phyloP scores from a whole-genome alignment of 345 rosid genomes.

The Durio zibethinus region DNA sequence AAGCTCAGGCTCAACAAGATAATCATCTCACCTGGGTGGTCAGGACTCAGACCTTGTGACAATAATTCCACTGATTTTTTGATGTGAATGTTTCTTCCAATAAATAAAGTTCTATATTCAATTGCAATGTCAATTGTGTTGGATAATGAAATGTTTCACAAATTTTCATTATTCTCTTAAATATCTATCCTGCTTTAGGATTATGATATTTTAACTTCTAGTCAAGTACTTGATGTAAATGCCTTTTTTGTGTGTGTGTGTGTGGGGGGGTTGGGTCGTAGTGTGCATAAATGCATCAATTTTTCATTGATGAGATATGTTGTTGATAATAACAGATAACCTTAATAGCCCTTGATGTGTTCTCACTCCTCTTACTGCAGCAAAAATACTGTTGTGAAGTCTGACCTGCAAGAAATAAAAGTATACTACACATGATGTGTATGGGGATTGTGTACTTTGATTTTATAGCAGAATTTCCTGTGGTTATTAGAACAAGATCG shows the following conservation, averaged over 20 bases:
- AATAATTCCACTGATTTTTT: neutral
- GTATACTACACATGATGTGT: too few species aligned
- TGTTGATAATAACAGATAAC: neutral
- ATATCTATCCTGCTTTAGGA: neutral
- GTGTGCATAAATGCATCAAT: neutral
- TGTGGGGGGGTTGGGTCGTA: neutral
- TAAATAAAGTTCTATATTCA: neutral
- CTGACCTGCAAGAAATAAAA: too few species aligned
- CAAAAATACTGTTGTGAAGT: too few species aligned
- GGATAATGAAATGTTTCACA: neutral
- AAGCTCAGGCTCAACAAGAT: slow-evolving; percentile 19
- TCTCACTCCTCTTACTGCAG: too few species aligned
- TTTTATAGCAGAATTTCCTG: too few species aligned
- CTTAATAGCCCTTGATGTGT: too few species aligned
- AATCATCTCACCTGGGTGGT: neutral
- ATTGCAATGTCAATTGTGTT: neutral
- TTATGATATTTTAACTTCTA: neutral
- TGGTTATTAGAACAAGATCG: neutral
- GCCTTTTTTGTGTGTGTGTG: neutral
- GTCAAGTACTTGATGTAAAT: neutral
- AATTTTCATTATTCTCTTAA: neutral
- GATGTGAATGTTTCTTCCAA: neutral
- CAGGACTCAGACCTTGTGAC: neutral
- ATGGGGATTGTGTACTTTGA: neutral
- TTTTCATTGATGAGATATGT: neutral